phyloP scores from a whole-genome alignment of 2,329 filamentous ascomycete genomes.

The Penicillium paneum region DNA sequence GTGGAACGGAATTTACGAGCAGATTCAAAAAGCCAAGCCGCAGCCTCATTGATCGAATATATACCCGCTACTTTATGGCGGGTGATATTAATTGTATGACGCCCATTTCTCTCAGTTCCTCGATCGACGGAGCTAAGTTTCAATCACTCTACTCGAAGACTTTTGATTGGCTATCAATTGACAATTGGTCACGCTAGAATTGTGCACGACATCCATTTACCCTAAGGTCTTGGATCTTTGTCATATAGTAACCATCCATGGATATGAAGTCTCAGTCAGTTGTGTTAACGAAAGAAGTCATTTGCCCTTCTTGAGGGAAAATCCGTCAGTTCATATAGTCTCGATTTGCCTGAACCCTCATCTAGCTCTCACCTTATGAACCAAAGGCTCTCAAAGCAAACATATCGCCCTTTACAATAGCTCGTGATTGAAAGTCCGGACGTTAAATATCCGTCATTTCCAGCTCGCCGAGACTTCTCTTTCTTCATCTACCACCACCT shows the following conservation, averaged over 20 bases:
- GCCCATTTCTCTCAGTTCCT: background rate
- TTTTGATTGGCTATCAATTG: background rate
- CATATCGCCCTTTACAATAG: background rate
- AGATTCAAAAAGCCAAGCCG: slow-evolving; percentile 32
- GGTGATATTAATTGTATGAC: background rate
- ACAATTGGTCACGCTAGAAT: background rate
- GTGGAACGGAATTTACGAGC: slow-evolving; percentile 44
- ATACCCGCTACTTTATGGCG: background rate
- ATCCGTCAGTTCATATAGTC: background rate
- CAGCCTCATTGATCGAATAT: background rate
- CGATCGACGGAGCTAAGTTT: background rate
- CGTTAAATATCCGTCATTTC: background rate
- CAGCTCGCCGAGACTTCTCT: background rate
- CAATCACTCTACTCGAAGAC: background rate
- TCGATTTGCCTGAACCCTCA: background rate
- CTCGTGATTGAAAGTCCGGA: background rate
- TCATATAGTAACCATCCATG: background rate
- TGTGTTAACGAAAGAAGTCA: background rate
- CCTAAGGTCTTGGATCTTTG: background rate
- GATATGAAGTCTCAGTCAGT: background rate
- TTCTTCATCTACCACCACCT: background rate
- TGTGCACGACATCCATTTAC: background rate
- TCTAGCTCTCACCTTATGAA: background rate
- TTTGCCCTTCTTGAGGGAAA: no score
- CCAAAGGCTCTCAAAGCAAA: no score